Conservation (phyloP, 75 land plant genomes). For the Sequoiadendron giganteum region DNA sequence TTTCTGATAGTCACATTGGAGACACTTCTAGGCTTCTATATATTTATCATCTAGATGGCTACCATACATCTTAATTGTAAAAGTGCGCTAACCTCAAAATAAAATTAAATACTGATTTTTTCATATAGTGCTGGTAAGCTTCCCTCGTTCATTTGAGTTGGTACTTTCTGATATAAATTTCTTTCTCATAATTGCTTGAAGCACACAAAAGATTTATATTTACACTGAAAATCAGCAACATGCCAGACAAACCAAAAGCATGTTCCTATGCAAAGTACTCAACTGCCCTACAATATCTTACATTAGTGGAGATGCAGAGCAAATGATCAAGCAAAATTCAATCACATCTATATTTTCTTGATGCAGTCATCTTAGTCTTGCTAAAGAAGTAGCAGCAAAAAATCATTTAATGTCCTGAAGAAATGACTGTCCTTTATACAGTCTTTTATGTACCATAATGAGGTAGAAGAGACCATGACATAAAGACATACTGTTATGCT, state of each 20-base stretch:
- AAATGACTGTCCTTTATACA: neutral
- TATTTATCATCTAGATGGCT: slow-evolving; percentile 89
- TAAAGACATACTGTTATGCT: no score
- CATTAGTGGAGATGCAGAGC: slow-evolving; percentile 33
- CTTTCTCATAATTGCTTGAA: slow-evolving; percentile 17
- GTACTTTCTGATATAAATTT: neutral
- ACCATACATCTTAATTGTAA: slow-evolving; percentile 48
- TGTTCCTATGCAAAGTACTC: slow-evolving; percentile 46
- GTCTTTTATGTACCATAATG: neutral
- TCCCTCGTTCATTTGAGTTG: neutral
- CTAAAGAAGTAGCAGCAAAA: neutral
- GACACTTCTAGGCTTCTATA: slow-evolving; percentile 62
- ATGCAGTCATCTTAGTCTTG: neutral
- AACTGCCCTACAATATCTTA: slow-evolving; percentile 49
- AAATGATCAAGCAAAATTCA: neutral
- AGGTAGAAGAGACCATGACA: no score
- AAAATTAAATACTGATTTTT: neutral
- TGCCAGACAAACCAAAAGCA: slow-evolving; percentile 12
- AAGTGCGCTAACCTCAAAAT: slow-evolving; percentile 28
- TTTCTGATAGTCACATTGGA: slow-evolving; percentile 76
- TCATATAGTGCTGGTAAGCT: neutral
- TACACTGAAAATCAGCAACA: slow-evolving; percentile 23
- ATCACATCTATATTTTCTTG: neutral
- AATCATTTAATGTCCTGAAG: neutral
- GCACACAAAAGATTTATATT: slow-evolving; percentile 56